Evolutionary conservation across 768 basidiomycete genomes (phyloP).

Genomic region (Russula olivacea): DNA sequence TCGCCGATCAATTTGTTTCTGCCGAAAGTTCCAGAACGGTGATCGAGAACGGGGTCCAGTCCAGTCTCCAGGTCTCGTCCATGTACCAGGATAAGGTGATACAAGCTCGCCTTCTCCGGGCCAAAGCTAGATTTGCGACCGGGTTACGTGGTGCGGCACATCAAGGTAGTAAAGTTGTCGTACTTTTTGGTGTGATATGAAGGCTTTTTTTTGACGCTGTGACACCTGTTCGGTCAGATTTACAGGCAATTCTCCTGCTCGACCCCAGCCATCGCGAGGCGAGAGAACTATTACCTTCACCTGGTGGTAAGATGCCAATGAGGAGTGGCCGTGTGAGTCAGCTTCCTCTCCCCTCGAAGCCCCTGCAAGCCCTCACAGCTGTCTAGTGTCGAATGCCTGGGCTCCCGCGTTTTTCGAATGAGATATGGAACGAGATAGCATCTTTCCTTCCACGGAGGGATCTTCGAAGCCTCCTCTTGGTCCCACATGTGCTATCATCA

Average conservation of each 20-base stretch:
- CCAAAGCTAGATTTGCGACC: conserved; percentile 56
- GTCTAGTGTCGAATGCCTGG: conserved; percentile 35
- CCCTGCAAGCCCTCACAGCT: background rate
- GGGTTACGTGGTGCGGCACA: conserved; percentile 57
- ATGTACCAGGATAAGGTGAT: conserved; percentile 47
- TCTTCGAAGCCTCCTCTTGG: conserved; percentile 55
- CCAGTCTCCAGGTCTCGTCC: conserved; percentile 54
- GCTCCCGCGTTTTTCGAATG: conserved; percentile 53
- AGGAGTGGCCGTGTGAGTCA: conserved; percentile 32
- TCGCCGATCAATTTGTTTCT: background rate
- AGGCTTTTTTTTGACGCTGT: background rate
- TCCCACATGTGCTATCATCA: conserved; percentile 61
- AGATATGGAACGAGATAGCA: conserved; percentile 69
- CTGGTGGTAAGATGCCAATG: conserved; percentile 1
- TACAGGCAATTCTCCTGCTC: conserved; percentile 52
- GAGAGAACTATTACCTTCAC: conserved; percentile 49
- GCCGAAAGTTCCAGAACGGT: conserved; percentile 46
- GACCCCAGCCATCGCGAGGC: conserved; percentile 71
- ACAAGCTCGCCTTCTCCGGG: conserved; percentile 59
- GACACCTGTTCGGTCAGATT: conserved; percentile 38
- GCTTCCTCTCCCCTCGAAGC: conserved; percentile 46
- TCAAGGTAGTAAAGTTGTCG: conserved; percentile 48
- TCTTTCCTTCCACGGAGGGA: conserved; percentile 56
- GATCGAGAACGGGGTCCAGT: conserved; percentile 72
- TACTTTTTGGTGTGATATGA: background rate